Conservation (phyloP, 177 flowering plant genomes). For the Vitis hybrid region DNA sequence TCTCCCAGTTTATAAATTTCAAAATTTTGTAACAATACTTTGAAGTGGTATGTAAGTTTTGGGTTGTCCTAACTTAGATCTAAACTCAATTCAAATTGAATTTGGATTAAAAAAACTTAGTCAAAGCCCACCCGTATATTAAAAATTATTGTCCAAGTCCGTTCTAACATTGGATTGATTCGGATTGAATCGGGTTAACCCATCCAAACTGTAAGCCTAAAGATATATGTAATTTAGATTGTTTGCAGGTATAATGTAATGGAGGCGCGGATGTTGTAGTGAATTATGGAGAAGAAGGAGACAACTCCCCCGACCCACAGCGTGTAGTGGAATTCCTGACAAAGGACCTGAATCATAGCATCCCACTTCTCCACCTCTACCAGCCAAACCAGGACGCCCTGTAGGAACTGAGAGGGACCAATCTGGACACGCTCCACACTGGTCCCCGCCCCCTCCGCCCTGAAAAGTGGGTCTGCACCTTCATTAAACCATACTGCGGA, state of each 20-base stretch:
- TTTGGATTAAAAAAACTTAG: too few relatives aligned
- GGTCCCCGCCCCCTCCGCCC: not conserved
- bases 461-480: not conserved
- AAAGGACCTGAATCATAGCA: not conserved
- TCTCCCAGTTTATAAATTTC: too few relatives aligned
- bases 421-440: not conserved
- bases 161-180: too few relatives aligned
- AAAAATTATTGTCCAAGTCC: too few relatives aligned
- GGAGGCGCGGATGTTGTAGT: conserved; percentile 10
- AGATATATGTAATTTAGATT: too few relatives aligned
- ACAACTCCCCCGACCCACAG: conserved; percentile 10
- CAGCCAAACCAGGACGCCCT: not conserved
- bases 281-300: conserved; percentile 3
- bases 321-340: conserved; percentile 5
- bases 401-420: not conserved
- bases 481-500: not conserved
- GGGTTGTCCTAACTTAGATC: too few relatives aligned
- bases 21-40: too few relatives aligned
- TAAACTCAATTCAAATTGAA: too few relatives aligned
- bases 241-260: not conserved
- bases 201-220: too few relatives aligned
- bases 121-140: too few relatives aligned
- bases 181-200: too few relatives aligned
- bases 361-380: not conserved
- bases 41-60: too few relatives aligned